phyloP scores from a whole-genome alignment of 2,329 filamentous ascomycete genomes.

The Ophiocordyceps camponoti-floridani region DNA sequence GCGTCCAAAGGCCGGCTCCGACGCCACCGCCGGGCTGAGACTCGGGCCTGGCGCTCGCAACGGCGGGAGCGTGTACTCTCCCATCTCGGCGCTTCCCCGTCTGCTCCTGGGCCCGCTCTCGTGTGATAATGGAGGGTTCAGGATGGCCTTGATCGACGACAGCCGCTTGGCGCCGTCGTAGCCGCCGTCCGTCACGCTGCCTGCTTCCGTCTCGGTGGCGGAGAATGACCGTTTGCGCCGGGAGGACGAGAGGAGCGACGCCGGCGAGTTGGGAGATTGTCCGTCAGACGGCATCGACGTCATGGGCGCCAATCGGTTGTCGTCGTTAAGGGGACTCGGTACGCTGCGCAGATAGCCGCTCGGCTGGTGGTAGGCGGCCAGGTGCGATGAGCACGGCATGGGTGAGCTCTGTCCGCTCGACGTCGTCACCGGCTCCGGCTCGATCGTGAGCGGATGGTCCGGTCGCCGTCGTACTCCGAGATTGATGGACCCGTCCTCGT shows the following conservation, averaged over 20 bases:
- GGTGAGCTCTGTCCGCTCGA: slow-evolving; percentile 26
- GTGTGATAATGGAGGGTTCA: slow-evolving; percentile 37
- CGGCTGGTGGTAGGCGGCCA: slow-evolving; percentile 33
- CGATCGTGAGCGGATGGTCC: slow-evolving; percentile 25
- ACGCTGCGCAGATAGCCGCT: slow-evolving; percentile 19
- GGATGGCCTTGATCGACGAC: slow-evolving; percentile 58
- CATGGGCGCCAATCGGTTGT: slow-evolving; percentile 40
- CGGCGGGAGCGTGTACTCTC: slow-evolving; percentile 22
- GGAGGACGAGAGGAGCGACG: slow-evolving; percentile 35
- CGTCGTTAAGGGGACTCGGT: slow-evolving; percentile 27
- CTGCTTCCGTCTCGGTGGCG: slow-evolving; percentile 32
- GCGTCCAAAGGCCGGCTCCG: slow-evolving; percentile 8
- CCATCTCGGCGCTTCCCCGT: slow-evolving; percentile 16
- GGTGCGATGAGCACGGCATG: slow-evolving; percentile 22
- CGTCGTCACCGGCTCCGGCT: slow-evolving; percentile 25
- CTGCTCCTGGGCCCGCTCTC: slow-evolving; percentile 7
- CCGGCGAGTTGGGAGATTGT: slow-evolving; percentile 40
- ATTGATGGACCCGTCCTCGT: slow-evolving; percentile 47
- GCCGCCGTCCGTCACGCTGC: slow-evolving; percentile 16
- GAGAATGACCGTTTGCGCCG: slow-evolving; percentile 53
- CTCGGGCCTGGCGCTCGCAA: slow-evolving; percentile 24
- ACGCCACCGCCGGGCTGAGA: slow-evolving; percentile 17
- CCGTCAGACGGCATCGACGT: slow-evolving; percentile 30
- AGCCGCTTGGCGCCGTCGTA: slow-evolving; percentile 40
- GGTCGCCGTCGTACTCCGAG: slow-evolving; percentile 35